phyloP scores from a whole-genome alignment of 2,329 filamentous ascomycete genomes.

The Sporothrix euskadiensis region DNA sequence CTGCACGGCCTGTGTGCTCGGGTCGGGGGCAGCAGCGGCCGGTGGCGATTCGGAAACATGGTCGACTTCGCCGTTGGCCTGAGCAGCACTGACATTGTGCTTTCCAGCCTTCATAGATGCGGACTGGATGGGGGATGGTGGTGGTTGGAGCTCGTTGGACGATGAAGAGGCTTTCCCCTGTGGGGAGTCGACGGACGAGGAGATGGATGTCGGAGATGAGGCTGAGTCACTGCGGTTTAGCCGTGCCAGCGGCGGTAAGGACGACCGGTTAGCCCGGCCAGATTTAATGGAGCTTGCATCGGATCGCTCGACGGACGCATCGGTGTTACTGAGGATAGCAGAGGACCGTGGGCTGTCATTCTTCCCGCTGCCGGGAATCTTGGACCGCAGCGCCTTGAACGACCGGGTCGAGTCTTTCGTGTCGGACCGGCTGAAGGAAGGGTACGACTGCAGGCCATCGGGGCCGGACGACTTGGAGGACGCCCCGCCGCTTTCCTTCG shows the following conservation, averaged over 20 bases:
- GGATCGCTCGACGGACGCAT: conserved; percentile 60
- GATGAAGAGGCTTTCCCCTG: conserved; percentile 46
- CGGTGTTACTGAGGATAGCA: conserved; percentile 63
- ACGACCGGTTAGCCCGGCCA: conserved; percentile 59
- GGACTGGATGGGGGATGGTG: conserved; percentile 85
- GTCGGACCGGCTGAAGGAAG: conserved; percentile 87
- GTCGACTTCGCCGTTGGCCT: conserved; percentile 87
- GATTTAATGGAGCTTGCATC: conserved; percentile 77
- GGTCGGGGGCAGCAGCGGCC: conserved; percentile 57
- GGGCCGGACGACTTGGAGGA: conserved; percentile 53
- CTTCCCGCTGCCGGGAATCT: conserved; percentile 74
- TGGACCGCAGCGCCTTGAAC: conserved; percentile 80
- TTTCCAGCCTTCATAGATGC: conserved; percentile 70
- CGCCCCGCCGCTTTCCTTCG: conserved; percentile 56
- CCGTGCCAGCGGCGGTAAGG: conserved; percentile 42
- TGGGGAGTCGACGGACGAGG: conserved; percentile 48
- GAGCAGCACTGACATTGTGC: conserved; percentile 76
- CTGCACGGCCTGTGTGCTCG: conserved; percentile 59
- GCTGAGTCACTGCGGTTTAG: conserved; percentile 49
- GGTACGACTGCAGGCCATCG: conserved; percentile 77
- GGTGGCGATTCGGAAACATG: conserved; percentile 90
- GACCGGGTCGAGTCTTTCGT: conserved; percentile 91
- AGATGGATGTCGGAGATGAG: conserved; percentile 43
- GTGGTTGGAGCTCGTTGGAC: conserved; percentile 57
- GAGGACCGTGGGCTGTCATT: conserved; percentile 82